Evolutionary conservation across 768 basidiomycete species (phyloP).

Genomic region (Hygrophorus russula): DNA sequence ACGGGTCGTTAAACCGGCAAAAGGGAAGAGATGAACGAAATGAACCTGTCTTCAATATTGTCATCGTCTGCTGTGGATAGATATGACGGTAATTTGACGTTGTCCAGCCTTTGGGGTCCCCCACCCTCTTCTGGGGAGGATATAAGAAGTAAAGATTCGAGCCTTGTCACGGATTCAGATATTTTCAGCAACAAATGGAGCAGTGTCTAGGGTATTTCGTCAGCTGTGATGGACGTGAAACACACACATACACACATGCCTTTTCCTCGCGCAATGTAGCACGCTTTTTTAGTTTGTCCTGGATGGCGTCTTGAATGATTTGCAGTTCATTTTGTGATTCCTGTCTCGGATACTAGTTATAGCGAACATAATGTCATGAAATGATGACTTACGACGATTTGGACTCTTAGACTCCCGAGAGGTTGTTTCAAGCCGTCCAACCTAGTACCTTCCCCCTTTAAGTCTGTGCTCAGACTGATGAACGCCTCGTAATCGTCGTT

Average conservation of each 20-base stretch:
- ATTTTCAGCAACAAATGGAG: constrained; percentile 85
- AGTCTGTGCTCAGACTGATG: constrained; percentile 88
- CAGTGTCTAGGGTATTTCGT: constrained; percentile 41
- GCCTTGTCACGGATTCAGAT: constrained; percentile 80
- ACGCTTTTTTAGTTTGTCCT: constrained; percentile 67
- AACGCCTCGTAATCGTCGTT: constrained; percentile 99
- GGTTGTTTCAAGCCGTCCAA: constrained; percentile 61
- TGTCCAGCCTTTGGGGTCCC: constrained; percentile 21
- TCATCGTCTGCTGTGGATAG: constrained; percentile 26
- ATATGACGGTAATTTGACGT: constrained; percentile 23
- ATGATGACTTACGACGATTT: constrained; percentile 50
- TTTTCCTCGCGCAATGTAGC: constrained; percentile 79
- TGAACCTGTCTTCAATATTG: constrained; percentile 29
- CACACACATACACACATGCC: constrained; percentile 29
- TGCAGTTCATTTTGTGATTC: constrained; percentile 54
- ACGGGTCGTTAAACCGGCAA: constrained; percentile 1
- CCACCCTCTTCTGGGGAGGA: constrained; percentile 36
- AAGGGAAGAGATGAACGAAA: not conserved
- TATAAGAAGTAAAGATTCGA: constrained; percentile 79
- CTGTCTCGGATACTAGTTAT: constrained; percentile 20
- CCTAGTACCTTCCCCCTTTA: constrained; percentile 74
- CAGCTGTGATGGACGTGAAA: constrained; percentile 1
- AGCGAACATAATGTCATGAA: not conserved
- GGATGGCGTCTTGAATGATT: constrained; percentile 59
- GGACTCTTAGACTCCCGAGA: constrained; percentile 44